Conservation (phyloP, 2,329 filamentous ascomycete species). For the Ophiostoma angusticollis region DNA sequence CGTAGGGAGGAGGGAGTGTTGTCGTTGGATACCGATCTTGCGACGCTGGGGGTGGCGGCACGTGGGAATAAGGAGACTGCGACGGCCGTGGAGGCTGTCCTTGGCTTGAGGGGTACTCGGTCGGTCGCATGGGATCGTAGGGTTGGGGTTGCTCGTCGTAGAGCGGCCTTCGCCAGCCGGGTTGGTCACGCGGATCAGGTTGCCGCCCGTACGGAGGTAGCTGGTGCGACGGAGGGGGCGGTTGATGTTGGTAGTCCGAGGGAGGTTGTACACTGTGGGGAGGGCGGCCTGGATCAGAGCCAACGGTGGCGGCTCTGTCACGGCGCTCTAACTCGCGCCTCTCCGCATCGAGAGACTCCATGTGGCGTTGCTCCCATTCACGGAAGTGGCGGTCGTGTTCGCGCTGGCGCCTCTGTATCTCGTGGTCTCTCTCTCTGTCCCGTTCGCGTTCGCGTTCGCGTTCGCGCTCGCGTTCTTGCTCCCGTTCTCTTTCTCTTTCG, state of each 20-base stretch:
- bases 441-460: slow-evolving; percentile 23
- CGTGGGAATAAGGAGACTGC: slow-evolving; percentile 24
- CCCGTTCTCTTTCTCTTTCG: slow-evolving; percentile 10
- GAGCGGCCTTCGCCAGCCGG: slow-evolving; percentile 24
- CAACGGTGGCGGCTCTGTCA: slow-evolving; percentile 25
- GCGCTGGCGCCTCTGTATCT: too few species aligned
- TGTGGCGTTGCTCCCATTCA: slow-evolving; percentile 19
- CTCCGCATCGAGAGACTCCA: slow-evolving; percentile 22
- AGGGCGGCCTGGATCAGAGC: slow-evolving; percentile 19
- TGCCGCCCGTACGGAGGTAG: slow-evolving; percentile 31
- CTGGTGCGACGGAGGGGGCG: slow-evolving; percentile 9
- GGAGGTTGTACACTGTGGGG: slow-evolving; percentile 28
- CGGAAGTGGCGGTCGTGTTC: too few species aligned
- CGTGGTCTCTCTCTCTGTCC: slow-evolving; percentile 29
- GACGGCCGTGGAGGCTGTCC: slow-evolving; percentile 18
- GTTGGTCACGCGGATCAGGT: slow-evolving; percentile 28
- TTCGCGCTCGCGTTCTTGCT: slow-evolving; percentile 17
- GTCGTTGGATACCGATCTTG: slow-evolving; percentile 28
- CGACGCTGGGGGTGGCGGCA: slow-evolving; percentile 23
- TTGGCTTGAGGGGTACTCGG: slow-evolving; percentile 29
- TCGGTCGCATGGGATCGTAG: slow-evolving; percentile 25
- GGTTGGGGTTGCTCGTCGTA: slow-evolving; percentile 29
- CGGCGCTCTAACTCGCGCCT: slow-evolving; percentile 20
- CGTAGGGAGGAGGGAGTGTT: slow-evolving; percentile 24
- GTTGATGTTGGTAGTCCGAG: slow-evolving; percentile 27